Evolutionary conservation across 768 basidiomycete species (phyloP), one percentile per base, ranked within the genome.

Genomic region (Trametes sanguinea): DNA sequence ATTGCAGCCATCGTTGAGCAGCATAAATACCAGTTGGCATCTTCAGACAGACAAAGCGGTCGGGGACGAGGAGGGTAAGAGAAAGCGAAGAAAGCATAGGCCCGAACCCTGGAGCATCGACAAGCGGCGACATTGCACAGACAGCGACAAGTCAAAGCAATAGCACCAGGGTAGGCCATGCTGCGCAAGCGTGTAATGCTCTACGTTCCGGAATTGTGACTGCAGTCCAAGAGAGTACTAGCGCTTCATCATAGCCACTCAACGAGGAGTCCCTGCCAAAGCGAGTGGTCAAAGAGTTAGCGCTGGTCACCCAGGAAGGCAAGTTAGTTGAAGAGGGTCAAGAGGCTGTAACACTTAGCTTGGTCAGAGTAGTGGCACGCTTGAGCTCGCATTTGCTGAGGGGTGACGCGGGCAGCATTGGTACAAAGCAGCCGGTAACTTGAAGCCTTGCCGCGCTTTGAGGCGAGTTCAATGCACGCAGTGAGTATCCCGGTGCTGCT

Each of bases 201-300:
- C 37, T 42, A 17, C 27, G 22, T 3, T 22, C 5, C 11, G 22
- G 27, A 35, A 37, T 39, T 42, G 35, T 40, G 37, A 40, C 39
- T 17, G 11, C 6, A 40, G n/a, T 29, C 39, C 22, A 14, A 27
- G 54, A 37, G 45, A 6, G 16, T 33, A 14, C 33, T 17, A 17
- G 54, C 11, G 17, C 27, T 43, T 22, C 33, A 37, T 10, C 22
- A 5, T 37, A 32, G 43, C 54, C 43, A 44, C 54, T 46, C 35
- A 16, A 14, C 45, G 54, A 37, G 35, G 54, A 33, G 45, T 37
- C 14, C 27, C 16, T 44, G 7, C 27, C 54, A 46, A 55, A 55
- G 54, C 33, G 45, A 17, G 8, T 17, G 54, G 54, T 47, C 54
- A 56, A 47, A 56, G 54, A 44, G 54, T n/a, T 22, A 10, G 44